Base-by-base conservation (phyloP, 306 rosid genomes). In the Vicia faba region DNA sequence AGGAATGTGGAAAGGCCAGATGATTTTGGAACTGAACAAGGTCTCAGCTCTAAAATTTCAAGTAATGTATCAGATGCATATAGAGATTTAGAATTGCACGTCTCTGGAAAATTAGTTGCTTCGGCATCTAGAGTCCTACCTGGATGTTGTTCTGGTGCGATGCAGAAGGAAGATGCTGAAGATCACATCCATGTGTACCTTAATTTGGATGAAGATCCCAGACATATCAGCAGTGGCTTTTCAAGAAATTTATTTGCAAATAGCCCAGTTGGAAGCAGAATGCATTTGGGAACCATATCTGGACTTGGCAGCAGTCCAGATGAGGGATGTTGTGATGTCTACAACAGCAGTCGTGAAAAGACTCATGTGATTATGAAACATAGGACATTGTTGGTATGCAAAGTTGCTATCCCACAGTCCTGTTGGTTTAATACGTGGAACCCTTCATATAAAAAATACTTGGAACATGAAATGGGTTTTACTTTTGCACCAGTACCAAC, bases 321-420 rank as follows among this genome's bases (percentile, higher is more conserved):
- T 0, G 96, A 92, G 83, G 95, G 89, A 71, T 81, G 91, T 40
- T 89, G 98, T 80, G 68, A 75, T 76, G 93, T 87, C 79, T 89
- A 87, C 58, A 71, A 89, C 60, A 79, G 74, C 65, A 71, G 68
- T 68, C 93, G 96, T 68, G 78, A 81, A 68, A 81, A 89, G 78
- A 92, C 96, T 72, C 98, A 92, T 71, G 78, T 78, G 66, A 81
- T 92, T 26, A 81, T 92, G 96, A 92, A 92, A 76, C 96, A 92
- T 78, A 80, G 98, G 74, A 92, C 98, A 49, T 73, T 92, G 65
- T 59, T 92, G 98, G 98, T 89, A 29, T 60, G 95, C 78, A 59
- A 49, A 61, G 46, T 68, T 73, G 68, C 63, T 72, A 35, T 67
- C 16, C 75, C 80, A 29, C 38, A 41, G 61, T 56, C 59, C 58